A percentile compares a stretch with the other conserved stretches of the same genome.
Evolutionary conservation across 345 rosid species (phyloP).

Genomic region (Pistacia atlantica): DNA sequence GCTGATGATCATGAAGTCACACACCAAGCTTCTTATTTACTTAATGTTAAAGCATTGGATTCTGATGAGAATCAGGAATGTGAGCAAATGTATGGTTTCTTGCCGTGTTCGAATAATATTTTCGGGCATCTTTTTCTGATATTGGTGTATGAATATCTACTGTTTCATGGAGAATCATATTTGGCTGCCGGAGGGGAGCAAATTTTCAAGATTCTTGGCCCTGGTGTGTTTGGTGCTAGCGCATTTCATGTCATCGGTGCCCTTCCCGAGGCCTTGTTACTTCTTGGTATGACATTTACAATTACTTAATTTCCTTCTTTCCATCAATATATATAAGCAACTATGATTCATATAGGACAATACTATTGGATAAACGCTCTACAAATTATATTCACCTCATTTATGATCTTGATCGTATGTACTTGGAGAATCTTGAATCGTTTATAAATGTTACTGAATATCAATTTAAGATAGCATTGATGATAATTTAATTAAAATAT

Average conservation of each 20-base stretch:
- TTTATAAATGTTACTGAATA: too few species aligned
- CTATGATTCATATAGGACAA: too few species aligned
- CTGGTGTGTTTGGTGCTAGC: slow-evolving; percentile 33
- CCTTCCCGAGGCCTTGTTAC: slow-evolving; percentile 36
- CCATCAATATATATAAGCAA: too few species aligned
- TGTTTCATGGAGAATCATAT: slow-evolving; percentile 37
- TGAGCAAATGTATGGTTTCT: slow-evolving; percentile 34
- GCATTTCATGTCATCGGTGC: slow-evolving; percentile 34
- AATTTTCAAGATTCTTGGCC: slow-evolving; percentile 35
- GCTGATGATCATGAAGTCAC: not conserved
- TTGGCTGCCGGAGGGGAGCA: slow-evolving; percentile 24
- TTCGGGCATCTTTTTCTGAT: slow-evolving; percentile 31
- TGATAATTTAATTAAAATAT: too few species aligned
- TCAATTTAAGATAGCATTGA: too few species aligned
- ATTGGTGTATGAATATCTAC: slow-evolving; percentile 29
- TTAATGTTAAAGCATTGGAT: not conserved
- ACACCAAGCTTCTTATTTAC: slow-evolving; percentile 1
- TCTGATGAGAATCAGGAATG: slow-evolving; percentile 1
- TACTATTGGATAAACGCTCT: too few species aligned
- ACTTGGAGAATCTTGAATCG: too few species aligned
- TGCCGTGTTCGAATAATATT: slow-evolving; percentile 33
- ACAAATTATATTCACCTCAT: too few species aligned
- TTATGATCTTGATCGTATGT: too few species aligned
- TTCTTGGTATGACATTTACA: slow-evolving; percentile 24
- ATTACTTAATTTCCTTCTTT: not conserved